Evolutionary conservation across 2,329 filamentous ascomycete species (phyloP), one percentile per base, ranked within the genome.

Genomic region (Fusarium compactum): DNA sequence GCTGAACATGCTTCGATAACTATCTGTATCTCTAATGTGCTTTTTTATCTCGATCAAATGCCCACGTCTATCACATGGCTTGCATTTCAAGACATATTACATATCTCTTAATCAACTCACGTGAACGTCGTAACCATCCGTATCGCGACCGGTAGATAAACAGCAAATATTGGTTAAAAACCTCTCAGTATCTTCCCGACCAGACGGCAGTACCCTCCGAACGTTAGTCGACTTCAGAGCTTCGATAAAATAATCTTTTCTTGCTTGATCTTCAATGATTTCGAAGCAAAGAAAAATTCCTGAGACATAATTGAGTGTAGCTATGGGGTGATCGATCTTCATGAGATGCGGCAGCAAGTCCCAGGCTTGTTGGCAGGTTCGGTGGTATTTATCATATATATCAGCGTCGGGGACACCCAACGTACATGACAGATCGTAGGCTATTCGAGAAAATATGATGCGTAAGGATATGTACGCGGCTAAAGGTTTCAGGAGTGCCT

Each of bases 21-120:
- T 38, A 38, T 18, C 18, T n/a, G 3, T n/a, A n/a, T 7, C 5
- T n/a, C 3, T 38, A 4, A 11, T 7, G 32, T n/a, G 1, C 34
- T 12, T 38, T 38, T n/a, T 18, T 4, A n/a, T 2, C 10, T 7
- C 34, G 6, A n/a, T 12, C 18, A 38, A 3, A 38, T n/a, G 6
- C 6, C 10, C 1, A 0, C 1, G 18, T 38, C 0, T 10, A 4
- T 38, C 34, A n/a, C 10, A 38, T n/a, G 5, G 34, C 18, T 6
- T n/a, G 10, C 34, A 1, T 9, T 4, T 10, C 34, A 38, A 7
- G 2, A 12, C 10, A n/a, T 11, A 38, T 38, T 38, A 6, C 10
- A 11, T n/a, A 3, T 38, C n/a, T n/a, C n/a, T n/a, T n/a, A n/a
- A n/a, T n/a, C 6, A 38, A 1, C 12, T 38, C 0, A 38, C 34